Evolutionary conservation across 805 yeast genomes (phyloP), one percentile per base, ranked within the genome.

Genomic region (Pichia californica): DNA sequence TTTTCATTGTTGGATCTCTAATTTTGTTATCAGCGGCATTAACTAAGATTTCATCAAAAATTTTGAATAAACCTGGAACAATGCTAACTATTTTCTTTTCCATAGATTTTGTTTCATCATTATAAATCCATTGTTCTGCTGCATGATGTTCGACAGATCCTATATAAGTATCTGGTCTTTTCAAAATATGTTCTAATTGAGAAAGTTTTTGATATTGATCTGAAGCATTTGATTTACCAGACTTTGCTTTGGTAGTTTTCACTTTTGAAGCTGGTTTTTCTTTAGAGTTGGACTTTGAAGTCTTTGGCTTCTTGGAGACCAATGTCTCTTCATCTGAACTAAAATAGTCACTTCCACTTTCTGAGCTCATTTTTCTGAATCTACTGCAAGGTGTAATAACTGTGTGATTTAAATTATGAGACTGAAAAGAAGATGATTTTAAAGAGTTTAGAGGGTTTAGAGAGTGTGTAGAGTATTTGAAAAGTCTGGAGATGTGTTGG

Each of bases 1-100:
- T 79, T 53, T 79, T 84, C 99, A 93, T 93, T 9, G 74, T 53
- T 1, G 96, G 88, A 60, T 93, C 99, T 53, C 98, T 78, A 48
- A 91, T 91, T 68, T 93, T 93, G 70, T 93, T 93, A 66, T 93
- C 99, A 13, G 99, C 99, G 6, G 99, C 98, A 63, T 93, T 93
- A 42, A 93, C 99, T 49, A 93, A 69, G 46, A 93, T 89, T 67
- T 93, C 99, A 63, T 93, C 99, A 61, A 93, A 93, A 44, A 93
- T 91, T 66, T 93, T 93, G 67, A 88, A 91, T 48, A 93, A 67
- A 38, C 98, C 99, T 2, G 99, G 99, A 10, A 93, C 98, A 51
- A 89, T 84, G 36, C 71, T 76, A 23, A 93, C 95, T 1, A 58
- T 60, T 48, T 68, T 75, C 49, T 71, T 76, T 40, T 59, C 73